phyloP scores from a whole-genome alignment of 768 basidiomycete species.

The Leucosporidium creatinivorum region DNA sequence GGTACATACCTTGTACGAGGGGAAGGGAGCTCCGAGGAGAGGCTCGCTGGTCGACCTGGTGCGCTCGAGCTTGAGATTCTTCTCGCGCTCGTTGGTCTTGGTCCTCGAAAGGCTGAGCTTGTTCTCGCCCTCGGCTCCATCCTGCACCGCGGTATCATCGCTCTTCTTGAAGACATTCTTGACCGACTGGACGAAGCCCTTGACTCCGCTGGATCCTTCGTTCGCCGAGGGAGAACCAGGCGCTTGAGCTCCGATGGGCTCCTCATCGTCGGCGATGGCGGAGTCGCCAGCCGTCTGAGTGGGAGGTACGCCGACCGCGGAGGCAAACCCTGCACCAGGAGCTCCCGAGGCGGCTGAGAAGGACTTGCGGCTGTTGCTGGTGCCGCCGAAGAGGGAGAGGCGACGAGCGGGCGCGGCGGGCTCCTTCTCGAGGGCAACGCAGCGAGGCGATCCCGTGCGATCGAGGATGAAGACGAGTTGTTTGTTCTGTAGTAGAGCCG shows the following conservation, averaged over 20 bases:
- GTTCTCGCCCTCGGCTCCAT: neutral
- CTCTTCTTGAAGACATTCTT: constrained; percentile 9
- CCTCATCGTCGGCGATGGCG: no score
- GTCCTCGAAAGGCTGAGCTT: no score
- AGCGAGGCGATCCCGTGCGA: neutral
- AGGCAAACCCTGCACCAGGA: neutral
- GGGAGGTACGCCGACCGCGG: no score
- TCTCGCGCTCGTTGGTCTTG: neutral
- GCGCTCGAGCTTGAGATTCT: constrained; percentile 2
- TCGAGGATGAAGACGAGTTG: constrained; percentile 11
- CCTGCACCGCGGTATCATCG: neutral
- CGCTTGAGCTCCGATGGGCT: no score
- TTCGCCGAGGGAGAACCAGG: no score
- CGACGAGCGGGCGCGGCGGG: neutral
- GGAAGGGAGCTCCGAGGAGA: no score
- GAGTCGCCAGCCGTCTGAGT: no score
- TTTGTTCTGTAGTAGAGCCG: no score
- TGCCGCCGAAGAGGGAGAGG: neutral
- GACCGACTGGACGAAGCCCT: constrained; percentile 13
- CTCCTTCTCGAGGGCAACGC: neutral
- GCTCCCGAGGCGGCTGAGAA: neutral
- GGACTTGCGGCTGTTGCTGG: neutral
- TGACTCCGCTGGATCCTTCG: neutral
- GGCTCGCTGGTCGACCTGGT: neutral
- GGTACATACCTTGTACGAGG: no score